These are phyloP conservation scores for Globisporangium barbulae DNA, from an alignment of 352 stramenopile genomes.

Conservation along the genomic window DNA sequence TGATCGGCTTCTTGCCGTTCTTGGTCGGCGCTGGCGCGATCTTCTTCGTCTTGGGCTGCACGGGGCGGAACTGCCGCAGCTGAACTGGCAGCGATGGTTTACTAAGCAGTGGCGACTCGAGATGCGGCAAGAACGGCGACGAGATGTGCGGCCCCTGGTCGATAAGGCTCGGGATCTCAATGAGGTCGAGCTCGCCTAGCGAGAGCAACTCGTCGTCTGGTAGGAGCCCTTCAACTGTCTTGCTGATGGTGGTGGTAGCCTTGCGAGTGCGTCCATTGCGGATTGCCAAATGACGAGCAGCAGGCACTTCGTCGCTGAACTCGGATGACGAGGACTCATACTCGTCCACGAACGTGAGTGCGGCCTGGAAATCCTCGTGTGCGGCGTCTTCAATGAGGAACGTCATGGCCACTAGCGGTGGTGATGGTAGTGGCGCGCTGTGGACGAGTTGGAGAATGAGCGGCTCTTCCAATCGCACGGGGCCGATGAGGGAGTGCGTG, in stretches of 20 bases:
- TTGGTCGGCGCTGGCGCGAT: background rate
- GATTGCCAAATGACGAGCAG: background rate
- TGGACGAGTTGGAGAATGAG: background rate
- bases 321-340: constrained; percentile 5
- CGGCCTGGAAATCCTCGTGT: constrained; percentile 5
- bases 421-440: background rate
- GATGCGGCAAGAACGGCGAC: background rate
- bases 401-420: background rate
- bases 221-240: background rate
- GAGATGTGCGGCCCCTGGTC: background rate
- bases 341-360: constrained; percentile 9
- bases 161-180: constrained; percentile 2
- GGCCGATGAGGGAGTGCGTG: background rate
- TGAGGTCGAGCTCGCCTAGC: background rate
- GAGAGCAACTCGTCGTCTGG: background rate
- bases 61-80: background rate
- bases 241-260: background rate
- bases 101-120: background rate
- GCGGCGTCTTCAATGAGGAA: background rate
- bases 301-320: background rate
- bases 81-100: background rate
- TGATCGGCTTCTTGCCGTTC: constrained; percentile 1
- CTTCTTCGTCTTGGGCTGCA: background rate
- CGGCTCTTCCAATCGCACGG: background rate
- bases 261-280: background rate